Evolutionary conservation across 352 stramenopile species (phyloP).

Genomic region (Plasmopara halstedii): DNA sequence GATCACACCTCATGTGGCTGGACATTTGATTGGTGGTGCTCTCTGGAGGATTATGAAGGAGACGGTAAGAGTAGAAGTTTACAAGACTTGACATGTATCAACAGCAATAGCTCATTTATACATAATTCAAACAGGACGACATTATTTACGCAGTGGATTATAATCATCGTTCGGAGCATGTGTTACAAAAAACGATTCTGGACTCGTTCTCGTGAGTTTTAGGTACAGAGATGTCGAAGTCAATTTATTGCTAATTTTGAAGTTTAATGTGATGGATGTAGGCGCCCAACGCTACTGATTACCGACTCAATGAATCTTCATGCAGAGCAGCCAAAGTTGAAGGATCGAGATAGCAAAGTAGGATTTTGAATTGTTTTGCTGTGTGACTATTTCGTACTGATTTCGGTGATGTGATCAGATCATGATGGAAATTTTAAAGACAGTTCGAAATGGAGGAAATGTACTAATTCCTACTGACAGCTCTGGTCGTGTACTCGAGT

Average conservation of each 20-base stretch:
- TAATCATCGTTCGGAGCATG: conserved; percentile 93
- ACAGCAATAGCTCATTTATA: no score
- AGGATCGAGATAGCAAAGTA: conserved; percentile 78
- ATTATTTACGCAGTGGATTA: conserved; percentile 91
- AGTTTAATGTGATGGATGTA: conserved; percentile 18
- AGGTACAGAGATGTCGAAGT: not conserved
- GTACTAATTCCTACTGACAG: conserved; percentile 94
- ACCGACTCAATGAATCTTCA: conserved; percentile 87
- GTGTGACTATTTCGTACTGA: conserved; percentile 5
- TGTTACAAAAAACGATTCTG: conserved; percentile 90
- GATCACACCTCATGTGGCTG: conserved; percentile 91
- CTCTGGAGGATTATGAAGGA: conserved; percentile 94
- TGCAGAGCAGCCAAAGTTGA: conserved; percentile 79
- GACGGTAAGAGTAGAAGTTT: conserved; percentile 52
- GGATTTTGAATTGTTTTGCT: not conserved
- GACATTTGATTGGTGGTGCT: conserved; percentile 91
- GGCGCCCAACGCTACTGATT: conserved; percentile 78
- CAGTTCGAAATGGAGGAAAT: conserved; percentile 88
- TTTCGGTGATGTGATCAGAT: conserved; percentile 40
- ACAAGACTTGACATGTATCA: no score
- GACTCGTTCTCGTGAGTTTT: conserved; percentile 83
- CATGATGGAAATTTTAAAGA: conserved; percentile 92
- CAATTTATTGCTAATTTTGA: not conserved
- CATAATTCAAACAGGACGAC: no score
- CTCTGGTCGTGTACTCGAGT: conserved; percentile 90